Conservation (phyloP, 805 yeast genomes). For the Yarrowia deformans region DNA sequence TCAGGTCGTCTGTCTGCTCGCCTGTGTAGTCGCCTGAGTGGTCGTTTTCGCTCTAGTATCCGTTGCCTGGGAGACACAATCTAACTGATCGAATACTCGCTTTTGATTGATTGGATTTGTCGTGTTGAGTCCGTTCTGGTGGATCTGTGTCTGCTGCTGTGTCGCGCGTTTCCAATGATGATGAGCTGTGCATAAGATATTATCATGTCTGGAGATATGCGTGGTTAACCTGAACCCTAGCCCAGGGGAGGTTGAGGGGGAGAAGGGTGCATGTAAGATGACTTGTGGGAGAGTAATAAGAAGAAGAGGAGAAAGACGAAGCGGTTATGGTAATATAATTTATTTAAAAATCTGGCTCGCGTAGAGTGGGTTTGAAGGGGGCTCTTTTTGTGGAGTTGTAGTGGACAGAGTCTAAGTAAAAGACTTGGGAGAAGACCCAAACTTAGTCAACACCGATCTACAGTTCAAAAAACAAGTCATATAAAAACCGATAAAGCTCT, state of each 20-base stretch:
- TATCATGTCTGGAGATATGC: conserved; percentile 10
- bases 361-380: too few species aligned
- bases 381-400: too few species aligned
- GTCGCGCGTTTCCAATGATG: neutral
- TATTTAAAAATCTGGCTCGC: too few species aligned
- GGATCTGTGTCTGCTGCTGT: neutral
- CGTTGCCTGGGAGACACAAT: neutral
- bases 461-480: too few species aligned
- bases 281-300: neutral
- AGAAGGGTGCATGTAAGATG: neutral
- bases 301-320: neutral
- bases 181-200: conserved; percentile 22
- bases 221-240: conserved; percentile 16
- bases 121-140: neutral
- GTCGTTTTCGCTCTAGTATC: neutral
- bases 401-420: too few species aligned
- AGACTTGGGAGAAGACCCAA: too few species aligned
- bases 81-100: neutral
- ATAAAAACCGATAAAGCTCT: neutral
- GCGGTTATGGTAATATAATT: too few species aligned
- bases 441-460: too few species aligned
- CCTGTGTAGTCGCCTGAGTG: too few species aligned
- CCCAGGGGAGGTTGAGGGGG: neutral
- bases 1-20: neutral
- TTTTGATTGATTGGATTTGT: neutral